phyloP scores from a whole-genome alignment of 75 land plant genomes.

The Pinus albicaulis region DNA sequence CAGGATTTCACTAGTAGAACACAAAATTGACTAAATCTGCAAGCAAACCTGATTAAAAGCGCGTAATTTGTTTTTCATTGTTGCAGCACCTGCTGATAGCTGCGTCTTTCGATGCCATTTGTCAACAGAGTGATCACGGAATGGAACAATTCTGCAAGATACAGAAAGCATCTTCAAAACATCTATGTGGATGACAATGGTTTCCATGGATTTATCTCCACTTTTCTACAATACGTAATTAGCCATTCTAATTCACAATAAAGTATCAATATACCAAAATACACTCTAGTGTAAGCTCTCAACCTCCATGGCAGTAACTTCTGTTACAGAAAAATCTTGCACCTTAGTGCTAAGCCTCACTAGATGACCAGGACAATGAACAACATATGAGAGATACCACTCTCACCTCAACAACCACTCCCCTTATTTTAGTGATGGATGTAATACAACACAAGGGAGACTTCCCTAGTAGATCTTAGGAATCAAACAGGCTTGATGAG shows the following conservation, averaged over 20 bases:
- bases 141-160: constrained; percentile 65
- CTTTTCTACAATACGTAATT: not conserved
- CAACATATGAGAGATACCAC: no score
- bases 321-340: no score
- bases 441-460: no score
- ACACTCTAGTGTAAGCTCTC: not conserved
- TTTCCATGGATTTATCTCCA: not conserved
- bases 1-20: not conserved
- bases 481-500: no score
- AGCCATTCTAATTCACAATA: not conserved
- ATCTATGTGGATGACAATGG: not conserved
- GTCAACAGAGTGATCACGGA: constrained; percentile 78
- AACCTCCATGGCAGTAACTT: not conserved
- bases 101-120: constrained; percentile 97
- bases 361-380: no score
- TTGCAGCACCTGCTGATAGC: constrained; percentile 90
- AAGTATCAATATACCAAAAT: not conserved
- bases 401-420: no score
- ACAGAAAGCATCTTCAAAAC: not conserved
- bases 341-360: no score
- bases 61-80: constrained; percentile 65
- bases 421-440: no score
- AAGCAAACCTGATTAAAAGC: constrained; percentile 93
- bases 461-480: no score
- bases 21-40: not conserved